phyloP scores from a whole-genome alignment of 2,329 filamentous ascomycete species.

The Aaosphaeria pasadenensis region DNA sequence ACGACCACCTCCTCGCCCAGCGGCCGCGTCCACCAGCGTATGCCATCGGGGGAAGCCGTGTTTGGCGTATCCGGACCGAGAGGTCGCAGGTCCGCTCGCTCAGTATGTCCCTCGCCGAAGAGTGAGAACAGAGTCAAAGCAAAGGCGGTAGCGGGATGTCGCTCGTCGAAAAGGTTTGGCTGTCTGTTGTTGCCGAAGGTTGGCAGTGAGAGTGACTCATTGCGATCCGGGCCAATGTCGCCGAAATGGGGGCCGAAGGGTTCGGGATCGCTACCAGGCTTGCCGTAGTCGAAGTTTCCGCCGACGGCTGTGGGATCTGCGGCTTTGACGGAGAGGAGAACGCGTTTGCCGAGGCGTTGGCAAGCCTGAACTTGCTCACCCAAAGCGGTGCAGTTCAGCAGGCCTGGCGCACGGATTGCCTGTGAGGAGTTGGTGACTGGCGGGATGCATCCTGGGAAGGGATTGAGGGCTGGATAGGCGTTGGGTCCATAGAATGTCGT shows the following conservation, averaged over 20 bases:
- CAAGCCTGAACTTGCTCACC: slow-evolving; percentile 33
- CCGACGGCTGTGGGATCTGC: slow-evolving; percentile 18
- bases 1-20: slow-evolving; percentile 25
- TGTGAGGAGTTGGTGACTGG: slow-evolving; percentile 25
- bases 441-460: slow-evolving; percentile 33
- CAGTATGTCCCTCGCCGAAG: slow-evolving; percentile 21
- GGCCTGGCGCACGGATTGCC: slow-evolving; percentile 31
- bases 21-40: slow-evolving; percentile 13
- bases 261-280: background rate
- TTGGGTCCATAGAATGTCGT: slow-evolving; percentile 27
- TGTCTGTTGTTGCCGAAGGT: background rate
- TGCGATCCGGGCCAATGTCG: background rate
- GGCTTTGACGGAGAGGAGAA: slow-evolving; percentile 38
- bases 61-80: slow-evolving; percentile 31
- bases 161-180: slow-evolving; percentile 21
- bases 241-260: slow-evolving; percentile 11
- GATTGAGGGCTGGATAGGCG: slow-evolving; percentile 27
- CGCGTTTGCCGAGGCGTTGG: slow-evolving; percentile 38
- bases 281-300: slow-evolving; percentile 15
- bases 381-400: slow-evolving; percentile 37
- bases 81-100: slow-evolving; percentile 23
- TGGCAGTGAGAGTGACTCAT: background rate
- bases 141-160: slow-evolving; percentile 13
- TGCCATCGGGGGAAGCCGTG: slow-evolving; percentile 14
- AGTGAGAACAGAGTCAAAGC: slow-evolving; percentile 23